Evolutionary conservation across 208 protist genomes (phyloP), one percentile per base, ranked within the genome.

Genomic region (Trypanosoma melophagium): DNA sequence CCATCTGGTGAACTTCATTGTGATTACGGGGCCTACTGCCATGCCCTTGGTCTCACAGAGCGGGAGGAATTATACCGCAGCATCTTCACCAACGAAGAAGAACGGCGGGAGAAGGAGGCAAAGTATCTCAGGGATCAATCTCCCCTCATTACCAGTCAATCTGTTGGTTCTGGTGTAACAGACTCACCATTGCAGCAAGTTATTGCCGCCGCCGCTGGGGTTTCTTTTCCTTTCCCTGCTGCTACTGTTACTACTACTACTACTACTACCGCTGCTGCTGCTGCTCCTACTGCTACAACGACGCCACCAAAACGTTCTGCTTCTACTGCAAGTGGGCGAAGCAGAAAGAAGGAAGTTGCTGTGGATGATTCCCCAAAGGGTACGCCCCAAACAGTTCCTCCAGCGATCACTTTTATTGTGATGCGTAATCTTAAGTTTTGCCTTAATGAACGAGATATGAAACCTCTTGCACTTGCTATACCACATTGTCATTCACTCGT

Each of bases 11-110:
- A 90, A 21, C 63, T 96, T 24, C 74, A 76, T 21, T 84, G 86
- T 59, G 92, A 96, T 64, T 96, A 96, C 61, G 76, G 86, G 60
- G 92, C 89, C 7, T 96, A 88, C 73, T 96, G 92, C 73, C 86
- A 95, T 65, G 82, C 79, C 2, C 78, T 94, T 17, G 78, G 82
- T 3, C 72, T 86, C 22, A 92, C 79, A 0, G 92, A 96, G 81
- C 74, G 92, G 21, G 92, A 96, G 66, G 89, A 95, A 13, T 60
- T 96, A 38, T 90, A 89, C 69, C 80, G 80, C 51, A 74, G 81
- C 14, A 77, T 94, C 24, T 53, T 69, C 54, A 85, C 82, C 24
- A 71, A 69, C 47, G 57, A 66, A 53, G 74, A 84, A 35, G 56
- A 50, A 16, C 35, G 51, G 16, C 50, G 22, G 5, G 54, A 57